Percentiles rank a stretch among this genome's conserved stretches.
Evolutionary conservation across 495 filamentous ascomycete genomes (phyloP).

Genomic region (Trichoderma orchidacearum): DNA sequence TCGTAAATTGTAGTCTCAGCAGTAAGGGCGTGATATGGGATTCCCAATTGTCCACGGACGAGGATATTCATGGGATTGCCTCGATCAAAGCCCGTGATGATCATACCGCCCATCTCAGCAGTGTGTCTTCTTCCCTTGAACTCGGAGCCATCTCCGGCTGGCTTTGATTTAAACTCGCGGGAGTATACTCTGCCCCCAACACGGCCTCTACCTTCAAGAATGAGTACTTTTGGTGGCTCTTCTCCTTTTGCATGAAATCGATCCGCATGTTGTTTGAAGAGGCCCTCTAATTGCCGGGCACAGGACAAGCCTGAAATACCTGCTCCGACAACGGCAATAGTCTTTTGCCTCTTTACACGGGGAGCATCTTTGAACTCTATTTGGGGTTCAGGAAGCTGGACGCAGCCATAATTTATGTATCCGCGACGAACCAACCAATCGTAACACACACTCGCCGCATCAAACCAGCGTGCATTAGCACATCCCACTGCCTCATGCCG

Average conservation of each 20-base stretch:
- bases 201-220: conserved; percentile 77
- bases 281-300: conserved; percentile 76
- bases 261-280: conserved; percentile 65
- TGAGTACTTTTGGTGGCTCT: conserved; percentile 55
- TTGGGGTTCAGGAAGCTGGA: conserved; percentile 37
- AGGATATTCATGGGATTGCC: conserved; percentile 89
- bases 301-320: conserved; percentile 88
- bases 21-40: conserved; percentile 71
- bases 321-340: conserved; percentile 81
- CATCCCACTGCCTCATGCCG: conserved; percentile 86
- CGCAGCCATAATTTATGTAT: conserved; percentile 94
- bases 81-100: conserved; percentile 90
- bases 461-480: conserved; percentile 84
- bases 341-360: conserved; percentile 36
- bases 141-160: conserved; percentile 10
- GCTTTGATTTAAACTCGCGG: conserved; percentile 47
- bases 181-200: conserved; percentile 95
- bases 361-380: conserved; percentile 11
- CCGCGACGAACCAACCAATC: conserved; percentile 85
- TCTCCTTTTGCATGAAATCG: conserved; percentile 47
- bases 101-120: conserved; percentile 92
- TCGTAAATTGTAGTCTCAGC: conserved; percentile 88
- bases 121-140: conserved; percentile 54
- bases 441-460: conserved; percentile 74
- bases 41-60: conserved; percentile 77